Conservation (phyloP, 192 early-diverging fungal genomes). For the Physocladia obscura region DNA sequence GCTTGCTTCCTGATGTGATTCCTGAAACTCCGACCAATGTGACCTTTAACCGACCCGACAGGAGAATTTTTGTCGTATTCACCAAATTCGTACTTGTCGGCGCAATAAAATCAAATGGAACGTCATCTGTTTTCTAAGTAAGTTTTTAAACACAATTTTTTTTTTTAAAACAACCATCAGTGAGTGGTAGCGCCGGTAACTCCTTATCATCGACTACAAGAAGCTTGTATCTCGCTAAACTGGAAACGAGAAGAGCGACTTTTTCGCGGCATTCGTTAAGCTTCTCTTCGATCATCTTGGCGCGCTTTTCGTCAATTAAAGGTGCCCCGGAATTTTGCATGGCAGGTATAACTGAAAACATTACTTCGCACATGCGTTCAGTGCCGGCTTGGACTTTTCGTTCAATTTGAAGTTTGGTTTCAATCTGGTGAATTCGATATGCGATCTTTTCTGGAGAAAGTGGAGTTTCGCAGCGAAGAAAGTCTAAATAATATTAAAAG, state of each 20-base stretch:
- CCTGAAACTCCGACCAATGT: conserved; percentile 28
- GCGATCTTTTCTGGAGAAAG: conserved; percentile 53
- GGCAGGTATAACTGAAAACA: not conserved
- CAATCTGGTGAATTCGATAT: conserved; percentile 80
- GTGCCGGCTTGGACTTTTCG: conserved; percentile 82
- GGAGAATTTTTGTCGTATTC: not conserved
- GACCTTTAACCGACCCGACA: conserved; percentile 43
- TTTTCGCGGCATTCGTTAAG: conserved; percentile 47
- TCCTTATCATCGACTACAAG: conserved; percentile 75
- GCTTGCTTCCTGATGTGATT: not conserved
- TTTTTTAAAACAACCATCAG: not conserved
- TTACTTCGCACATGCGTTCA: conserved; percentile 59
- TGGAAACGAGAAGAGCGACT: conserved; percentile 41
- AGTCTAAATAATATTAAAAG: conserved; percentile 36
- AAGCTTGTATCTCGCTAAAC: conserved; percentile 80
- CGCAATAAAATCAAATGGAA: too few relatives aligned
- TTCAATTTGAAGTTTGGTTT: conserved; percentile 92
- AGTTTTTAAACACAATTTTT: not conserved
- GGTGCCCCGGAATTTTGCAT: conserved; percentile 36
- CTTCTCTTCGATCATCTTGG: conserved; percentile 44
- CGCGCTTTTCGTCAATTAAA: conserved; percentile 25
- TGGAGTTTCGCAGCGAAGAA: conserved; percentile 40
- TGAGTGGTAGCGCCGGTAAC: conserved; percentile 7
- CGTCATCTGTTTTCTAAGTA: too few relatives aligned
- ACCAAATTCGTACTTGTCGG: not conserved